Conservation (phyloP, 192 early-diverging fungal genomes). For the Linnemannia exigua region DNA sequence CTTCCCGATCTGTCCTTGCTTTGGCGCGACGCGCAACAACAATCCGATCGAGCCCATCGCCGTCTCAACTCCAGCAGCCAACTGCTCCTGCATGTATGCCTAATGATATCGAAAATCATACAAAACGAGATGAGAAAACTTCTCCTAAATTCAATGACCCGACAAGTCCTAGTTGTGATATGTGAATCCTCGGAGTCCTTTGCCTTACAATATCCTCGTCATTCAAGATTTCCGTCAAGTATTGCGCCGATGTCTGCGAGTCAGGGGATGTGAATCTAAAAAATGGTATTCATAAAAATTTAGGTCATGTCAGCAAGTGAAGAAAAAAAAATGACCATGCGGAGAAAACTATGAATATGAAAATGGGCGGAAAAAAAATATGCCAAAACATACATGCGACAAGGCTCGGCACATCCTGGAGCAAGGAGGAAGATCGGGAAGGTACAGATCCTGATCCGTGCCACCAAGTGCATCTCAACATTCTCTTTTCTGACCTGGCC, state of each 20-base stretch:
- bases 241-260: slow-evolving; percentile 6
- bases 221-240: slow-evolving; percentile 24
- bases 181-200: neutral
- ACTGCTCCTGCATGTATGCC: slow-evolving; percentile 28
- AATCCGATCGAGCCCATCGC: slow-evolving; percentile 29
- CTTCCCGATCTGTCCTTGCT: slow-evolving; percentile 4
- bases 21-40: slow-evolving; percentile 21
- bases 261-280: slow-evolving; percentile 31
- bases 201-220: slow-evolving; percentile 30
- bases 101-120: neutral
- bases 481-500: slow-evolving; percentile 18
- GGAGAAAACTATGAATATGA: no score
- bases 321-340: neutral
- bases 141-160: neutral
- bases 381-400: slow-evolving; percentile 20
- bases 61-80: neutral
- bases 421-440: slow-evolving; percentile 32
- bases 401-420: slow-evolving; percentile 31
- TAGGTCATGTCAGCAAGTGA: neutral
- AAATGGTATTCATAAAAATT: neutral
- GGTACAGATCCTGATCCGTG: slow-evolving; percentile 24
- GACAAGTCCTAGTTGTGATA: no score
- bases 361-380: neutral
- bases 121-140: no score
- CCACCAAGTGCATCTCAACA: slow-evolving; percentile 46